These are phyloP conservation scores for Acaromyces ingoldii DNA, from an alignment of 1,284 basidiomycete species.

Conservation along the genomic window DNA sequence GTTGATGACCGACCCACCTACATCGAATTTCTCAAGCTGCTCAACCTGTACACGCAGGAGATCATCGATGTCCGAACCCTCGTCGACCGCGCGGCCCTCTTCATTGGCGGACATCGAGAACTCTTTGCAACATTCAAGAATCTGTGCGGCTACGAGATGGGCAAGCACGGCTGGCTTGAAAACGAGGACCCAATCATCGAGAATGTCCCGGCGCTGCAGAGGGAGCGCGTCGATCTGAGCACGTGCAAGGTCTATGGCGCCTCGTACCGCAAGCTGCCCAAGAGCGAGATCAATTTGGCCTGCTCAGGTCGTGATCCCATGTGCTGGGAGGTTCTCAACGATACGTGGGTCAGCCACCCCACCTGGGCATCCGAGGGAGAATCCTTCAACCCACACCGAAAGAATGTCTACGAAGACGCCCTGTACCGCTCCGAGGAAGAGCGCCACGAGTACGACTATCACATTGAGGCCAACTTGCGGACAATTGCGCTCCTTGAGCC, in stretches of 20 bases:
- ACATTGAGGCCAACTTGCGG: slow-evolving; percentile 83
- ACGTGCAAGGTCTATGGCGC: slow-evolving; percentile 62
- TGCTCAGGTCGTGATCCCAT: slow-evolving; percentile 93
- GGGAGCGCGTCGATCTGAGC: slow-evolving; percentile 48
- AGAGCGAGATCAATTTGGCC: slow-evolving; percentile 76
- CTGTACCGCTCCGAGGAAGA: slow-evolving; percentile 97
- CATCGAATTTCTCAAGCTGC: slow-evolving; percentile 90
- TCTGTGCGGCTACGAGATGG: slow-evolving; percentile 69
- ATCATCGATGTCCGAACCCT: slow-evolving; percentile 78
- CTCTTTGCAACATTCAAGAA: slow-evolving; percentile 81
- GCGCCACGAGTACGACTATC: slow-evolving; percentile 95
- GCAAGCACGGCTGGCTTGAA: slow-evolving; percentile 60
- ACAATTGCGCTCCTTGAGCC: slow-evolving; percentile 92
- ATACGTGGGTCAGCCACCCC: slow-evolving; percentile 74
- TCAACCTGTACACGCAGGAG: slow-evolving; percentile 92
- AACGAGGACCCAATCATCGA: slow-evolving; percentile 54
- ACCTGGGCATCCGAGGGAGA: slow-evolving; percentile 95
- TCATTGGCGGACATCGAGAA: slow-evolving; percentile 72
- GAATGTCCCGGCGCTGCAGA: slow-evolving; percentile 51
- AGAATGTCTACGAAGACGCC: slow-evolving; percentile 93
- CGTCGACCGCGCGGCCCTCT: slow-evolving; percentile 77
- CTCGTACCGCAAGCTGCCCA: slow-evolving; percentile 84
- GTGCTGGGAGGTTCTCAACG: slow-evolving; percentile 85
- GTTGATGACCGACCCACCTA: slow-evolving; percentile 81
- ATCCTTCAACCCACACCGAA: slow-evolving; percentile 89